Base-by-base conservation (phyloP, 768 basidiomycete species). In the Kwoniella europaea region DNA sequence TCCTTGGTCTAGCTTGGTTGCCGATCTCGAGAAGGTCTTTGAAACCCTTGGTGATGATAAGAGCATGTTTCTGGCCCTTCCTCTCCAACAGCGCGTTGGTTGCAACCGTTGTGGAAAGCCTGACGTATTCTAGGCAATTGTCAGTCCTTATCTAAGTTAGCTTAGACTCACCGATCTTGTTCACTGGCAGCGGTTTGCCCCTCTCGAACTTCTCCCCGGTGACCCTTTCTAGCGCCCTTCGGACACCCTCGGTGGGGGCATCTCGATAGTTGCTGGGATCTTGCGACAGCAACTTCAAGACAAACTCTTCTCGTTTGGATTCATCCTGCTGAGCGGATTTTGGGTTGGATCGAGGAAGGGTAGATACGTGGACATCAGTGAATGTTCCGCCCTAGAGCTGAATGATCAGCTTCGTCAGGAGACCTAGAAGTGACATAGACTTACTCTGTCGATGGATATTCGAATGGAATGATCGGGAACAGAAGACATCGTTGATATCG, bases 31-130 rank as follows among this genome's bases (percentile, higher is more conserved):
- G 87, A 10, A 98, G 89, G 82, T 97, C 95, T 80, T 82, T 67
- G 75, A 79, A 80, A 2, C 82, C 82, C 62, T 80, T 78, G 1
- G 96, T 98, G 78, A 95, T 96, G 15, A 97, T 85, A 44, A 98
- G 86, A 0, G 93, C 95, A 70, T 96, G 93, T 72, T 90, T 90
- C 77, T 93, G 91, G 0, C 96, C 96, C 83, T 96, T 95, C 58
- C 96, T 90, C 78, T 98, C 96, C 6, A 98, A 88, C 0, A 98
- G 87, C 0, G 96, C 95, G 77, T 98, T 98, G 18, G 96, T 98
- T 0, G 94, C 95, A 3, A 98, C 93, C 0, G 96, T 98, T 0
- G 95, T 97, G 0, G 92, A 94, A 9, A 96, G 85, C 18, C 94
- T 89, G 72, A 96, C 93, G 80, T 93, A 94, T 78, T 96, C 94